Evolutionary conservation across 2,329 filamentous ascomycete species (phyloP), one percentile per base, ranked within the genome.

Genomic region (Microcera coccophila): DNA sequence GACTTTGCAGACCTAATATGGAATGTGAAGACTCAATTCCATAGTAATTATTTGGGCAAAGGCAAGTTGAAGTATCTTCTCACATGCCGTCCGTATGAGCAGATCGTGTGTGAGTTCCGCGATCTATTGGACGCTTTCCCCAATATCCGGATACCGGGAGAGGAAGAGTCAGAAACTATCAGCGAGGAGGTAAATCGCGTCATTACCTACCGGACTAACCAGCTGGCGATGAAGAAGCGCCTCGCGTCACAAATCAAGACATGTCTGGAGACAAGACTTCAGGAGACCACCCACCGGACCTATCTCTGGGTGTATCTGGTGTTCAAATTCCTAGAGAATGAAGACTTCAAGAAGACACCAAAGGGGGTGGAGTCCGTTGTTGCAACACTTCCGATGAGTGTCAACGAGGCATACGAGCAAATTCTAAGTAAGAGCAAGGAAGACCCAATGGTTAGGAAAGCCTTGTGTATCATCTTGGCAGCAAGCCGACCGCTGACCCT

Each of bases 31-130:
- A 28, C 24, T 9, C n/a, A n/a, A n/a, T 38, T 48, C 7, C 21
- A 19, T 10, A 40, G 50, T 5, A 42, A 70, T 5, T 45, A 50
- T 2, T 7, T 55, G 3, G 52, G 47, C 3, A 34, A 70, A 14
- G 38, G 42, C 4, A 36, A 54, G 7, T 29, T 70, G 5, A 71
- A 68, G 39, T 65, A 71, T 39, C 53, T 72, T 1, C 14, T 62
- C 5, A 66, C 60, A 0, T 64, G 62, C 40, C 55, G 62, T 3
- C 58, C 60, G 1, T 63, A 64, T 40, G 29, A 44, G 2, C 34
- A 58, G 1, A 62, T 65, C 14, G 8, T 36, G 14, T 18, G 24
- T 14, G 41, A 17, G 24, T 62, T 60, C 36, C 45, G 47, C 4
- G 28, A 22, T 14, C 20, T 50, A 9, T 14, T 42, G 9, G 26